These are phyloP conservation scores for Capsella rubella DNA, from an alignment of 441 rosid genomes.

Conservation along the genomic window DNA sequence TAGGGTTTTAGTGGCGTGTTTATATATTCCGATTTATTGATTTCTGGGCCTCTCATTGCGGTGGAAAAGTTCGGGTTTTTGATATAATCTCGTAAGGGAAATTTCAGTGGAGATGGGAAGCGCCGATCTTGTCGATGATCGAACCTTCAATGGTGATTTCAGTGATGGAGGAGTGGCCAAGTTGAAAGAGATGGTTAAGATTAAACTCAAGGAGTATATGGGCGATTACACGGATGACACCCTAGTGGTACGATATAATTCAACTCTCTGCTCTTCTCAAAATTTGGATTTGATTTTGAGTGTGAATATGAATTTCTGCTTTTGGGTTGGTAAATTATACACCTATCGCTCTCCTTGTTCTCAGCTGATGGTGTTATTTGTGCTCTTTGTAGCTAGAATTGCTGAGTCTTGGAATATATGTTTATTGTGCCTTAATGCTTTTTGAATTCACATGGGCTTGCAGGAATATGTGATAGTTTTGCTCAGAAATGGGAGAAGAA, in stretches of 20 bases:
- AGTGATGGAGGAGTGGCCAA: conserved; percentile 70
- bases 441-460: conserved; percentile 35
- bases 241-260: conserved; percentile 75
- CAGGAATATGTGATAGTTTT: conserved; percentile 97
- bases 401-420: conserved; percentile 10
- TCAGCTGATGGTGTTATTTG: not conserved
- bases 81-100: conserved; percentile 16
- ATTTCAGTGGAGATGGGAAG: conserved; percentile 53
- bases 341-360: not conserved
- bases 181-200: conserved; percentile 71
- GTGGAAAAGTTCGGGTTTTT: conserved; percentile 41
- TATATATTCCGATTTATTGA: conserved; percentile 2
- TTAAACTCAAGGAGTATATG: conserved; percentile 93
- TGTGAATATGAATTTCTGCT: not conserved
- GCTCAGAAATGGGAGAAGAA: conserved; percentile 87
- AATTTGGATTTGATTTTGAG: not conserved
- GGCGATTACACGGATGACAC: conserved; percentile 96
- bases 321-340: not conserved
- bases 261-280: not conserved
- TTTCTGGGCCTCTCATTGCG: conserved; percentile 28
- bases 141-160: conserved; percentile 73
- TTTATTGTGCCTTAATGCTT: conserved; percentile 16
- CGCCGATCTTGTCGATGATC: conserved; percentile 74
- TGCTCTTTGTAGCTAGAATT: conserved; percentile 13
- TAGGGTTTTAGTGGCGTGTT: conserved; percentile 34